Evolutionary conservation across 2,329 filamentous ascomycete genomes (phyloP).

Genomic region (Colletotrichum orchidophilum): DNA sequence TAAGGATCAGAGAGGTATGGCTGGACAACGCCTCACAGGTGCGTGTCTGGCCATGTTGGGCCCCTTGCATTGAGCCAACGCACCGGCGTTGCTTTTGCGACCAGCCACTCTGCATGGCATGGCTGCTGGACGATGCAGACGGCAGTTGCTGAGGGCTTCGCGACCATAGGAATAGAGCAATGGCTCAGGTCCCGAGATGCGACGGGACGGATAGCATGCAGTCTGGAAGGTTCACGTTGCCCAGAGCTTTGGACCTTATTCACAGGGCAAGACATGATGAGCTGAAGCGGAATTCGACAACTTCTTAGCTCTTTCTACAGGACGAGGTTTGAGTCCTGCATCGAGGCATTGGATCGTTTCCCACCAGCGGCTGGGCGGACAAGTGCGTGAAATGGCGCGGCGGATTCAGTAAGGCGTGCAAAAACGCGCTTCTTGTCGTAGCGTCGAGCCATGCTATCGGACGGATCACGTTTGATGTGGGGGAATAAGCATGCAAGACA

Average conservation of each 20-base stretch:
- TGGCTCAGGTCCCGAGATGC: neutral
- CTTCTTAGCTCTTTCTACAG: neutral
- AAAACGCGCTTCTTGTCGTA: neutral
- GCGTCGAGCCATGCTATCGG: neutral
- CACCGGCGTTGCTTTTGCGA: constrained; percentile 11
- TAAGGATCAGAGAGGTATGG: neutral
- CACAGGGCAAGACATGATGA: neutral
- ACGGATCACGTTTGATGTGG: constrained; percentile 11
- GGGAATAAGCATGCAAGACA: constrained; percentile 29
- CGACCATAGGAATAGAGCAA: neutral
- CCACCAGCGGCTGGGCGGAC: neutral
- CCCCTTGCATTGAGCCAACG: neutral
- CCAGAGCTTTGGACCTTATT: neutral
- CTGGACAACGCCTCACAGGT: neutral
- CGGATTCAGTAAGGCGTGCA: neutral
- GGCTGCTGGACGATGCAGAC: neutral
- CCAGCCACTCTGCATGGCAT: neutral
- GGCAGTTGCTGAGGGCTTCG: constrained; percentile 8
- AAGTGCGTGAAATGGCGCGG: neutral
- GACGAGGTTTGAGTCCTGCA: neutral
- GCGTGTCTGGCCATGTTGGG: neutral
- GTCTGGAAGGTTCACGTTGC: neutral
- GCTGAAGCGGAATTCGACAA: neutral
- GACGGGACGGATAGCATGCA: too few species aligned
- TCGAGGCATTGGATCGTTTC: neutral